Base-by-base conservation (phyloP, 148 eudicot genomes). In the Chenopodium berlandieri region DNA sequence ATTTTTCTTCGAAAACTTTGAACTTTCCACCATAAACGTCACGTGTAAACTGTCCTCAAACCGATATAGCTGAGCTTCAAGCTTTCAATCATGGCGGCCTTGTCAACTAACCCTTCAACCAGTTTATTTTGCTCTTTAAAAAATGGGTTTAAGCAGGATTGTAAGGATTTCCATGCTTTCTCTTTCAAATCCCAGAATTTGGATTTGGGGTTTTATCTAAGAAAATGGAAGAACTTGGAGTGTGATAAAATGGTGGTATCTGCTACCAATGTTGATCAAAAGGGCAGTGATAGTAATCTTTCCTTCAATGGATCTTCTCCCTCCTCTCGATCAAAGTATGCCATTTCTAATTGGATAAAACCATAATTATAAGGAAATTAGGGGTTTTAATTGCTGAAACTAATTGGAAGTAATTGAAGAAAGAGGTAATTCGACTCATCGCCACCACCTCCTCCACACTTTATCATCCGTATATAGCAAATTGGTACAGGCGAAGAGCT, bases 231-330 rank as follows among this genome's bases (percentile, higher is more conserved):
- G 27, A 75, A 30, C 23, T 66, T 68, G 37, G 81, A 50, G 66
- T 78, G 79, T 75, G 40, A 68, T 66, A 83, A 71, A 67, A 79
- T 86, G 54, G 84, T 81, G n/a, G 87, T 81, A 32, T 86, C 83
- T 71, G 89, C 90, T 47, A 83, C 71, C 77, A 84, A 65, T 70
- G 81, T 73, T 82, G 85, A 84, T 32, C 81, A 82, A 4, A 70
- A 58, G 72, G 79, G 80, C 34, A 78, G 67, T 62, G 83, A 34
- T 2, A 60, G 62, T 80, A 44, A 63, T 50, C 68, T 70, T 1
- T 73, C 87, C 40, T 52, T 83, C 70, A 82, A 20, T 22, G 67
- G 69, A 31, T 67, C 86, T 50, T 64, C 86, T 71, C 40, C 84
- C 48, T 62, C 86, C 37, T 12, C 84, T 16, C 16, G n/a, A 50